Conservation (phyloP, 208 protist genomes). For the Naegleria lovaniensis region DNA sequence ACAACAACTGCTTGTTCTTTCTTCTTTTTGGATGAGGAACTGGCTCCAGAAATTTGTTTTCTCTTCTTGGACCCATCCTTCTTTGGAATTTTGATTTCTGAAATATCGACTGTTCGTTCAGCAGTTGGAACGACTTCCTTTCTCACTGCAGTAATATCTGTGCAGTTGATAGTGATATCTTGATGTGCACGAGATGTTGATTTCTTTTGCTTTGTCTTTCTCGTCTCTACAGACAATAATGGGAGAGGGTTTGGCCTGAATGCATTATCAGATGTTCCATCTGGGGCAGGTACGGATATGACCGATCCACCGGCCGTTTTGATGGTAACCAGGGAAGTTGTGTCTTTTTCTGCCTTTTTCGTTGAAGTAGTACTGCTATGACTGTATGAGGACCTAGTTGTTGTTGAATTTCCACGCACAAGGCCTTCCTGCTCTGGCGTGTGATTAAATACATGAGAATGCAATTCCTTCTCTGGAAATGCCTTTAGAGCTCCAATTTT, state of each 20-base stretch:
- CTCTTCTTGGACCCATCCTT: not conserved
- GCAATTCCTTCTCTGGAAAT: not conserved
- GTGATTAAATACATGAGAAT: not conserved
- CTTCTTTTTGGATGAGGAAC: not conserved
- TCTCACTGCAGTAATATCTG: not conserved
- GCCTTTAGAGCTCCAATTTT: not conserved
- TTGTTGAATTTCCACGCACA: not conserved
- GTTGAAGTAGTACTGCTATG: not conserved
- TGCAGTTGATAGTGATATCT: not conserved
- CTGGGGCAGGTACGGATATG: not conserved
- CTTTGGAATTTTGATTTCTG: not conserved
- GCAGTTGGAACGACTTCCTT: not conserved
- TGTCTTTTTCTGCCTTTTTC: not conserved
- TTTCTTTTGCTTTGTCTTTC: not conserved
- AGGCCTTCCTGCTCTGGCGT: not conserved
- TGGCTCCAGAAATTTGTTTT: not conserved
- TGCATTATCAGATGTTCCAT: not conserved
- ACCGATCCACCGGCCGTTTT: not conserved
- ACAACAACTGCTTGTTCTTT: not conserved
- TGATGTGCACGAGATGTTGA: not conserved
- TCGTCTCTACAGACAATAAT: not conserved
- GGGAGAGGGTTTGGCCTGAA: not conserved
- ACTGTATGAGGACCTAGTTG: not conserved
- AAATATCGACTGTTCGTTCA: not conserved
- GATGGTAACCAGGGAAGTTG: not conserved